Evolutionary conservation across 2,329 filamentous ascomycete species (phyloP).

Genomic region (Xylariaceae sp.): DNA sequence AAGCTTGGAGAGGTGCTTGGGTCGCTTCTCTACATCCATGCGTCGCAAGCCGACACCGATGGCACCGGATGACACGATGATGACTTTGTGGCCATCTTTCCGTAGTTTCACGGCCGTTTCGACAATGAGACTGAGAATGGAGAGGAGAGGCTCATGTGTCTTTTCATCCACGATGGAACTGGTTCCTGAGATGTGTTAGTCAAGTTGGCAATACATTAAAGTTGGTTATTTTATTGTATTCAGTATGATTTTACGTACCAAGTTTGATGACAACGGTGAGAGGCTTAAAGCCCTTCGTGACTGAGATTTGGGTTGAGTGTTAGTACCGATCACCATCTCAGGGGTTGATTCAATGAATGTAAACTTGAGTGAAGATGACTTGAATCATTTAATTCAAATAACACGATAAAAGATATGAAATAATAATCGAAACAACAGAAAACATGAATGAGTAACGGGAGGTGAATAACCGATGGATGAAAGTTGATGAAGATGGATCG

Average conservation of each 20-base stretch:
- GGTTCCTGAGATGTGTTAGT: slow-evolving; percentile 58
- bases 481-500: slow-evolving; percentile 15
- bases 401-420: no score
- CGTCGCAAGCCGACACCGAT: slow-evolving; percentile 88
- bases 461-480: background rate
- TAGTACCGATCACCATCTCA: slow-evolving; percentile 5
- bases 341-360: background rate
- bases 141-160: slow-evolving; percentile 87
- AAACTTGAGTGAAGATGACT: background rate
- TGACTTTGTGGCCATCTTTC: slow-evolving; percentile 87
- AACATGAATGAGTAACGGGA: no score
- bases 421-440: no score
- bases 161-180: slow-evolving; percentile 98
- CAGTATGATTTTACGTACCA: slow-evolving; percentile 48
- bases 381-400: background rate
- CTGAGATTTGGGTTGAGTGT: slow-evolving; percentile 36
- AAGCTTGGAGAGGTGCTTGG: slow-evolving; percentile 83
- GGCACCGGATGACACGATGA: slow-evolving; percentile 94
- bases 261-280: slow-evolving; percentile 83
- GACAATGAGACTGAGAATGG: slow-evolving; percentile 85
- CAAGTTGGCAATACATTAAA: background rate
- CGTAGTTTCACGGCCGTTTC: slow-evolving; percentile 84
- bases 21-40: slow-evolving; percentile 82
- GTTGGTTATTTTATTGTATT: no score
- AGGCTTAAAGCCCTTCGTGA: slow-evolving; percentile 60